Evolutionary conservation across 441 rosid genomes (phyloP), one percentile per base, ranked within the genome.

Genomic region (Gossypium gossypioides): DNA sequence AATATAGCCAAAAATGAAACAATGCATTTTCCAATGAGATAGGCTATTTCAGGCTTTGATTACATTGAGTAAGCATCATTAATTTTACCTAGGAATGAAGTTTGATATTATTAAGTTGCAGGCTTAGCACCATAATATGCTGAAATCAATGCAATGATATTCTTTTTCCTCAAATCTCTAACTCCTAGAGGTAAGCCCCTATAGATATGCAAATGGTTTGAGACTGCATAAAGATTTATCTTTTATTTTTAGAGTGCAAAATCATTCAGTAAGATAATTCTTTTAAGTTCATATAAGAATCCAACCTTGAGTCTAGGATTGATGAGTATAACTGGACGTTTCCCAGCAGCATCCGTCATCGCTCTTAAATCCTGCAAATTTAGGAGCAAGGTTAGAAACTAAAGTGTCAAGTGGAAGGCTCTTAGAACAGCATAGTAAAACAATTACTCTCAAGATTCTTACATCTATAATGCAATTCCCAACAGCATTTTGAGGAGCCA

Each of bases 401-500:
- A 69, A 73, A 48, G 68, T 57, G 58, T 19, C n/a, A 62, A 61
- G 34, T 50, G 24, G 57, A 74, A 59, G 52, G 18, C 40, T 42
- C 13, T 18, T 18, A 27, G 16, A 57, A 72, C 21, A 15, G 65
- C 64, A 76, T 37, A 42, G 72, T 6, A 3, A 64, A 74, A 25
- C 19, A 42, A 51, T 57, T 70, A 3, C 44, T 19, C 72, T 6
- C 52, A 21, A 75, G 75, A 50, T 78, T 69, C 87, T 87, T 81
- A 91, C 97, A 75, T 87, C 90, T 68, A 90, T 91, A 58, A 94
- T 94, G 72, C 99, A 94, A 69, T 94, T 94, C 46, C 99, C 99
- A 40, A 94, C 91, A 4, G 94, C 99, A 78, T 94, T 94, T 81
- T 94, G 97, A 60, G 99, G 97, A 82, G 97, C 97, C 74, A 91